A percentile compares a stretch with the other conserved stretches of the same genome.
Conservation (phyloP, 306 rosid genomes). For the barrel medic (Medicago truncatula) region DNA sequence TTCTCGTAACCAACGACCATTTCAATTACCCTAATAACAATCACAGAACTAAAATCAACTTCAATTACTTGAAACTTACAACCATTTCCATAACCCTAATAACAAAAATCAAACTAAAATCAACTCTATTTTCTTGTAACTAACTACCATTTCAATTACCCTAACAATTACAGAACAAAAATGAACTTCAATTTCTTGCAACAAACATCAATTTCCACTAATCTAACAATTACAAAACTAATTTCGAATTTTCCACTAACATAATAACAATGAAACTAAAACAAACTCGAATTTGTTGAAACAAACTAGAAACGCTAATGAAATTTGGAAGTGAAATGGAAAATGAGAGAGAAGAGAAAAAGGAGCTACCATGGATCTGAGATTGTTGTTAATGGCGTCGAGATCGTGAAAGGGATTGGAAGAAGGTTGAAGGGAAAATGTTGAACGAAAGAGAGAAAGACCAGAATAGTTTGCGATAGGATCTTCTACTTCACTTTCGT, state of each 20-base stretch:
- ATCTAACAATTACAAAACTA: neutral
- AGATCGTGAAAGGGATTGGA: conserved; percentile 54
- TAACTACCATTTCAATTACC: neutral
- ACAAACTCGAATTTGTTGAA: neutral
- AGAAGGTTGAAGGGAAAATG: conserved; percentile 9
- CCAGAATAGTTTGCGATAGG: conserved; percentile 66
- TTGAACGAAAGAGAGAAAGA: conserved; percentile 57
- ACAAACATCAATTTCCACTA: neutral
- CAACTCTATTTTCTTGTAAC: neutral
- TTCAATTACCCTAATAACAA: too few species aligned
- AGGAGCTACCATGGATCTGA: conserved; percentile 64
- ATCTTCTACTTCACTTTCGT: conserved; percentile 40
- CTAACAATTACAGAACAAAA: neutral
- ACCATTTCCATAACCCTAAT: neutral
- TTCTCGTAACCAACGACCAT: too few species aligned
- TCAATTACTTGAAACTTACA: neutral
- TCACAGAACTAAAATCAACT: too few species aligned
- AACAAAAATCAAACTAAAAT: neutral
- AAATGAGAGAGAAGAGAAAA: neutral
- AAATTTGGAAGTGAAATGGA: neutral
- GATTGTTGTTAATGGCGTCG: conserved; percentile 55
- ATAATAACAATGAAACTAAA: neutral
- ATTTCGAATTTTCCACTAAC: neutral
- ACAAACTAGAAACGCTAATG: neutral
- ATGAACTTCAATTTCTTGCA: neutral